Base-by-base conservation (phyloP, 73 alveolate species). In the Urostyla sp. region DNA sequence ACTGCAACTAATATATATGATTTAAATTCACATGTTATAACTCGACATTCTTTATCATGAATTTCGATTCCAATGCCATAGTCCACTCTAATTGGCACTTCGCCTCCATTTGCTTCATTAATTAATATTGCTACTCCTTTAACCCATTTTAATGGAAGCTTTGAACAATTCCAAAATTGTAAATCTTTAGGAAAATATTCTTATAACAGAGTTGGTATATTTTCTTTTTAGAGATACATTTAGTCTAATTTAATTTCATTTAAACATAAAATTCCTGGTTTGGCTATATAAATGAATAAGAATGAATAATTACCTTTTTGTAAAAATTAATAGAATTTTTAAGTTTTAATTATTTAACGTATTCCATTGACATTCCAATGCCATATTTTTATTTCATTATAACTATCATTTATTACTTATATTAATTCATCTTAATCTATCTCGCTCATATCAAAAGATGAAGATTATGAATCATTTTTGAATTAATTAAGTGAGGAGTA, bases 51-150 rank as follows among this genome's bases (percentile, higher is more conserved):
- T 10, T 37, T 48, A 51, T 84, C 92, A 49, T 88, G 95, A 46
- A 61, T 77, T n/a, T 26, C 49, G 20, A 75, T 84, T 23, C 90
- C 93, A 8, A 80, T 73, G n/a, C 80, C 92, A 49, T 49, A 87
- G 10, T 30, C 35, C 13, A 89, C 84, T 6, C 63, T 37, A 26
- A 87, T 37, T 5, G 93, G 92, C 78, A 79, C 75, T 26, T 69
- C 66, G 56, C 81, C n/a, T n/a, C n/a, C n/a, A n/a, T 85, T 83
- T 24, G 50, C 75, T 57, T 84, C 60, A 26, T 90, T 87, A 20
- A 92, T 69, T 21, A 91, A 67, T 28, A 91, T 55, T 26, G 95
- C 90, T 1, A 80, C 78, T 15, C 97, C 97, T 57, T 54, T 91
- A 91, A 2, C 97, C 97, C 52, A 79, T 87, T 38, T 66, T 87